These are phyloP conservation scores for Halenospora varia DNA, from an alignment of 495 filamentous ascomycete genomes.

Conservation along the genomic window DNA sequence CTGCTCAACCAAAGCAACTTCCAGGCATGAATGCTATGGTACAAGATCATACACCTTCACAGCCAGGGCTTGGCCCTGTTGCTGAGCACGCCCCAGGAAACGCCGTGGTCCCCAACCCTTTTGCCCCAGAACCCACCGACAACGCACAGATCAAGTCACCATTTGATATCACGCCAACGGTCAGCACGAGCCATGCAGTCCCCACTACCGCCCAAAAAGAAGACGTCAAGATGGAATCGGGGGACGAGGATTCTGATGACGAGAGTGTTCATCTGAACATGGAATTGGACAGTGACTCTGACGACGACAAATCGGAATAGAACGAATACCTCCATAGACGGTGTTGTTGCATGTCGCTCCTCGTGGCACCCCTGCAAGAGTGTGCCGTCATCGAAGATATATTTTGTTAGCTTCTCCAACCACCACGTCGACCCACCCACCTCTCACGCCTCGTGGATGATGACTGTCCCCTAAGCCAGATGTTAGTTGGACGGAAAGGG, in stretches of 20 bases:
- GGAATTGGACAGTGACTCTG: conserved; percentile 23
- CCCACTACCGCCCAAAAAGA: neutral
- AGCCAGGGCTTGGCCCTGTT: neutral
- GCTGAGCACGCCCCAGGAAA: neutral
- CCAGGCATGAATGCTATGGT: neutral
- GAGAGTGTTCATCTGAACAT: conserved; percentile 36
- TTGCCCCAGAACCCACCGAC: neutral
- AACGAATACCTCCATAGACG: too few species aligned
- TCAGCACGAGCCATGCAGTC: too few species aligned
- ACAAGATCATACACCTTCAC: neutral
- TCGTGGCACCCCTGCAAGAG: neutral
- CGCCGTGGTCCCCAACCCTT: neutral
- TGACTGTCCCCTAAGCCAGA: too few species aligned
- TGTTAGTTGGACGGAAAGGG: too few species aligned
- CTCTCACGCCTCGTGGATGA: too few species aligned
- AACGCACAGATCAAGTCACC: neutral
- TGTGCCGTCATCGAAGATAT: too few species aligned
- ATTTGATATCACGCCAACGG: too few species aligned
- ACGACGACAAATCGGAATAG: neutral
- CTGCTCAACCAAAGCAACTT: neutral
- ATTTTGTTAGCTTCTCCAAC: too few species aligned
- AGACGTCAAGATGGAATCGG: conserved; percentile 9
- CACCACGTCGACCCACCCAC: too few species aligned
- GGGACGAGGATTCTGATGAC: conserved; percentile 27
- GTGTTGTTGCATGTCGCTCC: too few species aligned